phyloP scores from a whole-genome alignment of 495 filamentous ascomycete species.

The Neurospora terricola region DNA sequence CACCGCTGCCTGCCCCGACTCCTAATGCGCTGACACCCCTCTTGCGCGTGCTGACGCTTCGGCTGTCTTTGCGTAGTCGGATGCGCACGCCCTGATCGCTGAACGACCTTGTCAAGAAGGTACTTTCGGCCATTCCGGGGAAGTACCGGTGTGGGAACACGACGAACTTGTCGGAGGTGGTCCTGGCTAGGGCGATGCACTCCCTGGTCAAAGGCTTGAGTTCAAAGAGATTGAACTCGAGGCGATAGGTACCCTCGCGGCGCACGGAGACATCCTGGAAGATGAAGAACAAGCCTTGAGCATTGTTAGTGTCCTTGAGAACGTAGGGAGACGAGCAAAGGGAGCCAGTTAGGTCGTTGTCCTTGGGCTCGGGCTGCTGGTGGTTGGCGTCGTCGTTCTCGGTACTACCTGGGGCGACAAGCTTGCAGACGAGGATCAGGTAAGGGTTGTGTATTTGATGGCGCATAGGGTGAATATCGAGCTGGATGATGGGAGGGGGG shows the following conservation, averaged over 20 bases:
- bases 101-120: constrained; percentile 83
- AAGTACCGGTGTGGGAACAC: constrained; percentile 73
- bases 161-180: constrained; percentile 64
- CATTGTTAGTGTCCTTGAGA: constrained; percentile 84
- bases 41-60: constrained; percentile 35
- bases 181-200: constrained; percentile 49
- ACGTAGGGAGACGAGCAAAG: constrained; percentile 87
- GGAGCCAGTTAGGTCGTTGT: constrained; percentile 52
- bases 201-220: constrained; percentile 59
- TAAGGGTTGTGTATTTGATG: constrained; percentile 52
- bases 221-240: constrained; percentile 84
- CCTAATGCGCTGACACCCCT: constrained; percentile 15
- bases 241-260: constrained; percentile 64
- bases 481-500: constrained; percentile 85
- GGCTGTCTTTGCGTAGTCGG: constrained; percentile 72
- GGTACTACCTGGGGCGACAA: constrained; percentile 17
- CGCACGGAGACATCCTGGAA: constrained; percentile 88
- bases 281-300: constrained; percentile 94
- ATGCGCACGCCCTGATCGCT: constrained; percentile 90
- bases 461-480: constrained; percentile 49
- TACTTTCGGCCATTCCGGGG: constrained; percentile 82
- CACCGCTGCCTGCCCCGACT: not conserved
- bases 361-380: constrained; percentile 35
- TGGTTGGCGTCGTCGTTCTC: constrained; percentile 44
- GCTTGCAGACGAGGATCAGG: constrained; percentile 62